phyloP scores from a whole-genome alignment of 139 green algal genomes.

The Chloropicon primus region DNA sequence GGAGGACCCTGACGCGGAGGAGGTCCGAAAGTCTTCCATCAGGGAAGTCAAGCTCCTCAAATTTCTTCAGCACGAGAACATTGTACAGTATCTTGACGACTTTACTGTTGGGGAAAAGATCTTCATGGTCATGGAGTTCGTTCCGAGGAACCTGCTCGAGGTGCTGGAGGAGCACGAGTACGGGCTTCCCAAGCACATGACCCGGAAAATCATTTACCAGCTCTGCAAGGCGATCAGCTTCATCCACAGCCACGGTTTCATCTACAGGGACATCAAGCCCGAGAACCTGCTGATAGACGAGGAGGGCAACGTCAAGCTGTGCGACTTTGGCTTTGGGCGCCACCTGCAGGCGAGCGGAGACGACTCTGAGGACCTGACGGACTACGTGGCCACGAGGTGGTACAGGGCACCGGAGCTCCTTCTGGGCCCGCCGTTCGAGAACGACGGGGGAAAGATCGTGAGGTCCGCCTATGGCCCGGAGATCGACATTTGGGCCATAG shows the following conservation, averaged over 20 bases:
- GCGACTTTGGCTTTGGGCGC: constrained; percentile 44
- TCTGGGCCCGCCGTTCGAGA: constrained; percentile 33
- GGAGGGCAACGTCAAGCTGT: constrained; percentile 37
- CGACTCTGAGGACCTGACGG: constrained; percentile 31
- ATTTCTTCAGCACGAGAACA: constrained; percentile 29
- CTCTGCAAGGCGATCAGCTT: constrained; percentile 41
- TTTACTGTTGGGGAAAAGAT: constrained; percentile 36
- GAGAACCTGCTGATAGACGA: constrained; percentile 49
- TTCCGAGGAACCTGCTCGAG: constrained; percentile 46
- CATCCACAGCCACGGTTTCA: constrained; percentile 32
- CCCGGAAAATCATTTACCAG: constrained; percentile 39
- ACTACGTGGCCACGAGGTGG: constrained; percentile 58
- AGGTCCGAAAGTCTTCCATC: constrained; percentile 35
- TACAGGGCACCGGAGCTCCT: constrained; percentile 56
- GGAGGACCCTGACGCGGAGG: constrained; percentile 35
- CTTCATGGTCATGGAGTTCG: constrained; percentile 50
- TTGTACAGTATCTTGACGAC: constrained; percentile 34
- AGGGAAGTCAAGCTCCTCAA: constrained; percentile 32
- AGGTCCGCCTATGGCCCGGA: constrained; percentile 31
- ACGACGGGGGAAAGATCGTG: constrained; percentile 4
- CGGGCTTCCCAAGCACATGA: constrained; percentile 27
- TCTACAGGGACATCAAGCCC: constrained; percentile 50
- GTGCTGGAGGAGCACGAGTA: constrained; percentile 34
- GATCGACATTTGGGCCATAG: constrained; percentile 54
- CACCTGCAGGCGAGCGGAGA: constrained; percentile 9